These are phyloP conservation scores for Allomyces macrogynus DNA, from an alignment of 192 early-diverging fungal species.

Conservation along the genomic window DNA sequence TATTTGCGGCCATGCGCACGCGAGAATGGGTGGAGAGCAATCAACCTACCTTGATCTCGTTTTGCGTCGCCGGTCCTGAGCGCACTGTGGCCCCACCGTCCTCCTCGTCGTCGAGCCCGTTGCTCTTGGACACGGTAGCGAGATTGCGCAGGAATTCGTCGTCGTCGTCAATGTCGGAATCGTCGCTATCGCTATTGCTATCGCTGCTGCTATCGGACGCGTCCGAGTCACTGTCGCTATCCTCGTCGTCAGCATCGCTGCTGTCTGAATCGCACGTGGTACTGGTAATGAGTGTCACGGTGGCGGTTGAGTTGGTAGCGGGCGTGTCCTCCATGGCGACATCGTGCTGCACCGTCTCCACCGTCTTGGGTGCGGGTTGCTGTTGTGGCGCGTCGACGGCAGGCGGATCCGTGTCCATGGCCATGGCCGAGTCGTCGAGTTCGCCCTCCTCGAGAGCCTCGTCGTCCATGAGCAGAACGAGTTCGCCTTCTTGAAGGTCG, in stretches of 20 bases:
- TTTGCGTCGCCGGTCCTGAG: constrained; percentile 12
- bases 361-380: no score
- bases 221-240: constrained; percentile 1
- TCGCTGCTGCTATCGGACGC: not conserved
- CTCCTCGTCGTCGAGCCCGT: constrained; percentile 16
- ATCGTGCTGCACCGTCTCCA: no score
- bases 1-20: not conserved
- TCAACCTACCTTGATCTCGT: constrained; percentile 23
- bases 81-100: not conserved
- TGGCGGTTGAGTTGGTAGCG: no score
- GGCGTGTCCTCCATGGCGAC: no score
- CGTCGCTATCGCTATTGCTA: not conserved
- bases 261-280: no score
- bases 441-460: no score
- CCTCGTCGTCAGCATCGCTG: constrained; percentile 10
- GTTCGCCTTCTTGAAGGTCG: not conserved
- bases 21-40: not conserved
- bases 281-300: no score
- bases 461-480: not conserved
- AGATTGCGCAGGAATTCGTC: constrained; percentile 7
- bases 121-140: constrained; percentile 9
- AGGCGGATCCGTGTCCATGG: no score
- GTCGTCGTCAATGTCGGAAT: not conserved
- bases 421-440: no score
- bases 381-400: no score